Evolutionary conservation across 2,329 filamentous ascomycete genomes (phyloP), one percentile per base, ranked within the genome.

Genomic region (Aspergillus piperis): DNA sequence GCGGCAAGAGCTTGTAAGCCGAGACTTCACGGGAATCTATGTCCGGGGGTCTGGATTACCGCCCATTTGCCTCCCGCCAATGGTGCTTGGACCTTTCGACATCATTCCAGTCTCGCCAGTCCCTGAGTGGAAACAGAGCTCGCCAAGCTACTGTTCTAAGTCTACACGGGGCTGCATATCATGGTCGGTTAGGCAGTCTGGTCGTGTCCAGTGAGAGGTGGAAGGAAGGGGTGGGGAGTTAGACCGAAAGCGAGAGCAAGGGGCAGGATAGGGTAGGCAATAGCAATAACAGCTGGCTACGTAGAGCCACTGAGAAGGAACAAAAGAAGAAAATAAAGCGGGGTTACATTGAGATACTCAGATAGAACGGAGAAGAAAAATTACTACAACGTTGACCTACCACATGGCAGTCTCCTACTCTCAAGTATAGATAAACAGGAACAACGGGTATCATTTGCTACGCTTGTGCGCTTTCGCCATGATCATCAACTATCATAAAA

Each of bases 1-100:
- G 68, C 63, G 72, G 71, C 63, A 78, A 78, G 71, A 69, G 66
- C 62, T 70, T 71, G 64, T 79, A 76, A 72, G 61, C 39, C 17
- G 19, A 21, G 25, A 15, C 15, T n/a, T 17, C 6, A n/a, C 8
- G 21, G 13, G 11, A 11, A 23, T 13, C 44, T 13, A 54, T 25
- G 8, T 19, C 38, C 38, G 17, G 15, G 5, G n/a, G 38, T 30
- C 52, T 19, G 21, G 8, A 5, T 21, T 11, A 44, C 10, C 10
- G 17, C n/a, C 25, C n/a, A 17, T 32, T 32, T 11, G 25, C n/a
- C 23, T 50, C 25, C 25, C n/a, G 25, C 25, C 25, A 51, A n/a
- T 36, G 42, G 42, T 44, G 23, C 49, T 49, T 50, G 65, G 69
- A 69, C 67, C 64, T 73, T 13, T 74, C 71, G 73, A 74, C 71